Evolutionary conservation across 2,329 filamentous ascomycete genomes (phyloP).

Genomic region (Lachnellula hyalina): DNA sequence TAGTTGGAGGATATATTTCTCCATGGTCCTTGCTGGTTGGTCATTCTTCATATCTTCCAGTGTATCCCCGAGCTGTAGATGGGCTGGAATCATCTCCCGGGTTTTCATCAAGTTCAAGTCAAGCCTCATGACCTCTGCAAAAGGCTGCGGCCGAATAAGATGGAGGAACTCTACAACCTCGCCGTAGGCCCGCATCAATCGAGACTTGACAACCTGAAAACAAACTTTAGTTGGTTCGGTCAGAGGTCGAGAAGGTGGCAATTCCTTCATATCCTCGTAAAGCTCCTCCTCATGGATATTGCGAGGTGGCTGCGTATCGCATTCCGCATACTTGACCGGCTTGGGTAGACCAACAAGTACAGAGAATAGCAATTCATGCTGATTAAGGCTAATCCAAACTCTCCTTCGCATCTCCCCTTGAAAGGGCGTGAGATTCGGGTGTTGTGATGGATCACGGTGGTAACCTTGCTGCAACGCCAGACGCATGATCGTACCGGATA

Average conservation of each 20-base stretch:
- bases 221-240: conserved; percentile 54
- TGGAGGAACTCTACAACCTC: conserved; percentile 48
- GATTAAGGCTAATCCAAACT: conserved; percentile 48
- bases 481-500: conserved; percentile 45
- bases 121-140: conserved; percentile 45
- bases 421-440: conserved; percentile 45
- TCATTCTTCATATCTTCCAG: conserved; percentile 46
- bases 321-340: conserved; percentile 59
- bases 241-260: conserved; percentile 52
- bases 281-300: conserved; percentile 64
- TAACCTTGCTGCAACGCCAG: conserved; percentile 54
- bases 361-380: conserved; percentile 59
- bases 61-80: conserved; percentile 42
- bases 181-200: conserved; percentile 44
- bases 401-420: conserved; percentile 59
- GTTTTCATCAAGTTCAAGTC: conserved; percentile 42
- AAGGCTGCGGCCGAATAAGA: conserved; percentile 42
- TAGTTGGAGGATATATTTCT: conserved; percentile 47
- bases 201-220: conserved; percentile 48
- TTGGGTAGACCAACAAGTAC: conserved; percentile 63
- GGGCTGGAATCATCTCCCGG: conserved; percentile 41
- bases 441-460: conserved; percentile 50
- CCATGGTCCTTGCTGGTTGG: conserved; percentile 41
- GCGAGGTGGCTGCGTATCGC: conserved; percentile 55
- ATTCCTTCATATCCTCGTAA: conserved; percentile 45